Conservation (phyloP, 2,329 filamentous ascomycete genomes). For the Metarhizium brunneum region DNA sequence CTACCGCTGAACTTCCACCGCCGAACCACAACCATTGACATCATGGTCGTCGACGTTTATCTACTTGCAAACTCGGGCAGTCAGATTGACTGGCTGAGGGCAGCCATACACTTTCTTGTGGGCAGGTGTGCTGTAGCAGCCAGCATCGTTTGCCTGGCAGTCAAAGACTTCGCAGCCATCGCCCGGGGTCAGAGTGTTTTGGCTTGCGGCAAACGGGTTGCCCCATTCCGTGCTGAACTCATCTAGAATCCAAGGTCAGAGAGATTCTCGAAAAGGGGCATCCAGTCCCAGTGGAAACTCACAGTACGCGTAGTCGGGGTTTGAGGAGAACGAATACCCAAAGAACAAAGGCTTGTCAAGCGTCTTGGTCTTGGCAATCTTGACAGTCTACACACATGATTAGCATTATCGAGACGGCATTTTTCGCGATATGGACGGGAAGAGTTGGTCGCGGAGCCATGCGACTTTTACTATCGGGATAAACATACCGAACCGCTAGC, state of each 20-base stretch:
- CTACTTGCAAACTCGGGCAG: constrained; percentile 19
- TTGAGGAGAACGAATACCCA: constrained; percentile 28
- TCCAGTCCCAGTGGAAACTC: constrained; percentile 9
- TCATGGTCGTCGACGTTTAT: too few relatives aligned
- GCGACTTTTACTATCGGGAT: too few relatives aligned
- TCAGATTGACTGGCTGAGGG: constrained; percentile 28
- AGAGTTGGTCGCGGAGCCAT: background rate
- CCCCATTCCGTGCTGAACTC: constrained; percentile 30
- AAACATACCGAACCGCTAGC: constrained; percentile 25
- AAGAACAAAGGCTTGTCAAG: constrained; percentile 29
- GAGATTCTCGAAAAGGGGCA: background rate
- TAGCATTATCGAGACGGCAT: background rate
- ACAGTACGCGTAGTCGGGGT: constrained; percentile 31
- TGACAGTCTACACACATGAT: constrained; percentile 24
- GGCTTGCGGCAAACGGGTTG: constrained; percentile 28
- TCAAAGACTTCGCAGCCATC: constrained; percentile 28
- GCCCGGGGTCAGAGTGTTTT: constrained; percentile 27
- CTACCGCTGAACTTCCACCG: too few relatives aligned
- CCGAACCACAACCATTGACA: too few relatives aligned
- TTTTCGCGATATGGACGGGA: background rate
- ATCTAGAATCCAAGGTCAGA: constrained; percentile 14
- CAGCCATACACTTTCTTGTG: constrained; percentile 30
- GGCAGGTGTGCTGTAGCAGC: constrained; percentile 30
- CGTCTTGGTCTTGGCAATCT: constrained; percentile 28
- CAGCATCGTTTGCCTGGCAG: constrained; percentile 23